These are phyloP conservation scores for Penicillium expansum DNA, from an alignment of 2,329 filamentous ascomycete species.

Conservation along the genomic window DNA sequence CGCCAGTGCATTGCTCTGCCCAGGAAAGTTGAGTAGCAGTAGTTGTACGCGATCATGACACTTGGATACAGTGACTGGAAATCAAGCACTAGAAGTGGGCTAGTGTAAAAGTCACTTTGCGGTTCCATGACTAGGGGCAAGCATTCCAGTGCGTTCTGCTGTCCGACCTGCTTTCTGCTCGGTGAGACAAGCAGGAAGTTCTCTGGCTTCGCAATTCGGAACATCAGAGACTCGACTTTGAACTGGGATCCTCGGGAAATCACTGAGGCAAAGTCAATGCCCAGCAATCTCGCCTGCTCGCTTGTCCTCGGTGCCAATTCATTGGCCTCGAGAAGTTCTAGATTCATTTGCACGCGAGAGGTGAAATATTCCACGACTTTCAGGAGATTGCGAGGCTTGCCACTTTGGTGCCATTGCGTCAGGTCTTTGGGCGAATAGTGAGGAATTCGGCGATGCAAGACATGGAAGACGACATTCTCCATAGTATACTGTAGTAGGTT, in stretches of 20 bases:
- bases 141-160: slow-evolving; percentile 92
- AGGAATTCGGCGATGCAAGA: slow-evolving; percentile 82
- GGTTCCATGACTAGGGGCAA: slow-evolving; percentile 96
- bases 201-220: slow-evolving; percentile 94
- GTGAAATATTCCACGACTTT: slow-evolving; percentile 78
- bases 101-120: slow-evolving; percentile 88
- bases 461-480: slow-evolving; percentile 91
- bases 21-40: slow-evolving; percentile 95
- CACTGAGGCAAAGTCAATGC: slow-evolving; percentile 95
- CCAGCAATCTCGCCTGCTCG: slow-evolving; percentile 88
- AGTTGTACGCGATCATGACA: slow-evolving; percentile 99
- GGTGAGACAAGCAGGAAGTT: slow-evolving; percentile 89
- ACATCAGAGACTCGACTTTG: slow-evolving; percentile 99
- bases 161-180: slow-evolving; percentile 84
- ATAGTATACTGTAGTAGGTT: slow-evolving; percentile 92
- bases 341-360: slow-evolving; percentile 70
- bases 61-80: slow-evolving; percentile 96
- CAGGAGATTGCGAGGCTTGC: slow-evolving; percentile 64
- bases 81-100: slow-evolving; percentile 84
- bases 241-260: slow-evolving; percentile 94
- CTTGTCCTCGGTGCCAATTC: slow-evolving; percentile 86
- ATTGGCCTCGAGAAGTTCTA: slow-evolving; percentile 89
- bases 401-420: slow-evolving; percentile 76
- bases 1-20: slow-evolving; percentile 83
- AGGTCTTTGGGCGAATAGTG: slow-evolving; percentile 79